These are phyloP conservation scores for Aspergillus brasiliensis DNA, from an alignment of 2,329 filamentous ascomycete species.

Conservation along the genomic window DNA sequence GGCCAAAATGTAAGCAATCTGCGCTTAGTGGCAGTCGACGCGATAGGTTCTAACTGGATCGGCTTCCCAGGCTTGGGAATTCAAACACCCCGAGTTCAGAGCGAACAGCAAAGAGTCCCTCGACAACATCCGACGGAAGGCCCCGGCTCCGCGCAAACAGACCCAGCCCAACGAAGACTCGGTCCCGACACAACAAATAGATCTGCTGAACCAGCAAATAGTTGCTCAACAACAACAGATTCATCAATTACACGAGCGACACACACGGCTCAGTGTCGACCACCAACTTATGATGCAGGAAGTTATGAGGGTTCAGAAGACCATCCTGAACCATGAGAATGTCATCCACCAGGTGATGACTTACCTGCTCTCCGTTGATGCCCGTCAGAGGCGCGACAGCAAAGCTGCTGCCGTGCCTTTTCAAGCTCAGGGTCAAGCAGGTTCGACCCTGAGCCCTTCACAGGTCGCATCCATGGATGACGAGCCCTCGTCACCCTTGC, in stretches of 20 bases:
- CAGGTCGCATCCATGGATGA: conserved; percentile 58
- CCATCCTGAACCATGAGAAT: conserved; percentile 71
- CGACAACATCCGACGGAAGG: conserved; percentile 94
- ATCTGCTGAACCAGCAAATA: conserved; percentile 83
- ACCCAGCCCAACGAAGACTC: conserved; percentile 69
- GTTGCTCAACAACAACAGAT: conserved; percentile 91
- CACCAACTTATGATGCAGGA: conserved; percentile 67
- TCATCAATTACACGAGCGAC: conserved; percentile 81
- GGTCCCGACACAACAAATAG: conserved; percentile 82
- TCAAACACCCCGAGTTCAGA: conserved; percentile 95
- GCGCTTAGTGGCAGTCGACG: neutral
- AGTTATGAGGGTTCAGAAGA: conserved; percentile 66
- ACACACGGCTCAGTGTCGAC: conserved; percentile 72
- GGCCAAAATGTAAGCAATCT: conserved; percentile 66
- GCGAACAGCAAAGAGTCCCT: conserved; percentile 94
- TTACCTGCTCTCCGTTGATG: conserved; percentile 66
- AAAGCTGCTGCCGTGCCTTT: conserved; percentile 43
- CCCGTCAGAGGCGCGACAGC: conserved; percentile 64
- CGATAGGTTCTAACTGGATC: conserved; percentile 14
- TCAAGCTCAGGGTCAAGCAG: conserved; percentile 45
- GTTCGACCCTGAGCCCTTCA: conserved; percentile 47
- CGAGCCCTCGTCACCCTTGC: conserved; percentile 66
- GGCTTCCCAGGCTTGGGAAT: conserved; percentile 76
- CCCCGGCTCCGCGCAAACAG: conserved; percentile 82
- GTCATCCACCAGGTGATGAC: conserved; percentile 72